phyloP scores from a whole-genome alignment of 805 yeast genomes.

The Starmera amethionina region DNA sequence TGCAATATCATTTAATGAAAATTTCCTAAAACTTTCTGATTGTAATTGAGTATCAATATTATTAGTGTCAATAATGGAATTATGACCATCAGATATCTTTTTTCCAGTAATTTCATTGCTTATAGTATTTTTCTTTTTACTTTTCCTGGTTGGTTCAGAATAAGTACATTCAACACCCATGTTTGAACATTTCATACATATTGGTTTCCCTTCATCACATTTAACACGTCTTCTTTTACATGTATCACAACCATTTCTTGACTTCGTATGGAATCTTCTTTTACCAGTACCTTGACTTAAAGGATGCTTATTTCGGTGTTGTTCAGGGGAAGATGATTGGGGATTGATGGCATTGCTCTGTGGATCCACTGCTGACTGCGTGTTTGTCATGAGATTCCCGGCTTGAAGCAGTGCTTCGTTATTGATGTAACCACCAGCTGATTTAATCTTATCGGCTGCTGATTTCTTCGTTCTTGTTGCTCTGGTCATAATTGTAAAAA shows the following conservation, averaged over 20 bases:
- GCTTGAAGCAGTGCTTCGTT: no score
- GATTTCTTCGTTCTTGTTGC: background rate
- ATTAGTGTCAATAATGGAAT: no score
- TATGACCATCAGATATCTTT: background rate
- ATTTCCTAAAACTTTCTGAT: no score
- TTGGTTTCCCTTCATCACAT: constrained; percentile 82
- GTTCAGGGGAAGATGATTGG: background rate
- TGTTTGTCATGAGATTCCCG: background rate
- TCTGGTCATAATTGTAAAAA: background rate
- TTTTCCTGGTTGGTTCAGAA: constrained; percentile 18
- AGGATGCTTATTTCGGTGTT: background rate
- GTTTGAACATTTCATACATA: constrained; percentile 69
- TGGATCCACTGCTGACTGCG: background rate
- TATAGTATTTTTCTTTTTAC: background rate
- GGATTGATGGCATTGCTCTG: background rate
- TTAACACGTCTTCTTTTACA: constrained; percentile 87
- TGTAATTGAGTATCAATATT: no score
- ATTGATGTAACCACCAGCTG: background rate
- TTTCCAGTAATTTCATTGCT: background rate
- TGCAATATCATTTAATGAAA: no score
- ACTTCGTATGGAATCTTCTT: constrained; percentile 82
- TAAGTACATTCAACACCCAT: constrained; percentile 75
- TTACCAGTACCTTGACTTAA: constrained; percentile 38
- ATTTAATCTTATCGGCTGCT: background rate
- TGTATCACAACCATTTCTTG: constrained; percentile 81